Percentiles rank a stretch among this genome's conserved stretches.
Conservation (phyloP, 2,329 filamentous ascomycete genomes). For the Colletotrichum lindemuthianum region DNA sequence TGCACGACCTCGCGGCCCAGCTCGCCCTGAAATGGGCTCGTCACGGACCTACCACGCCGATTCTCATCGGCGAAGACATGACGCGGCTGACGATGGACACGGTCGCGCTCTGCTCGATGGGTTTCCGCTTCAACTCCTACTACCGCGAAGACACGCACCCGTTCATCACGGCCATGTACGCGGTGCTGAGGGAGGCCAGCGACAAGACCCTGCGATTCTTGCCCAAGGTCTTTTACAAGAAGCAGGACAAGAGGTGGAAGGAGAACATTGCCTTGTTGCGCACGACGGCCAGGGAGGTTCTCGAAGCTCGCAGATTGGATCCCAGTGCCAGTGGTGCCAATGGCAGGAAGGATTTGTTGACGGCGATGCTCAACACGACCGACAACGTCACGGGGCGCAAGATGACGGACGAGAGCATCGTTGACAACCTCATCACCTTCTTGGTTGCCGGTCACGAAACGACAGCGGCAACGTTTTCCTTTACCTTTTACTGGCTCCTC, state of each 20-base stretch:
- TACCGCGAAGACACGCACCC: slow-evolving; percentile 55
- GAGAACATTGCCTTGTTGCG: slow-evolving; percentile 63
- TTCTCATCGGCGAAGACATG: slow-evolving; percentile 67
- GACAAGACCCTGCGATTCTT: slow-evolving; percentile 57
- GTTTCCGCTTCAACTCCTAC: slow-evolving; percentile 70
- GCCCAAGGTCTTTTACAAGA: slow-evolving; percentile 56
- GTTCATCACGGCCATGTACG: slow-evolving; percentile 66
- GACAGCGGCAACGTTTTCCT: slow-evolving; percentile 73
- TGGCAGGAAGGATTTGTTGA: slow-evolving; percentile 68
- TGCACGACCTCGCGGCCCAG: slow-evolving; percentile 63
- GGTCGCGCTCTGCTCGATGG: slow-evolving; percentile 68
- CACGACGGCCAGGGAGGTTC: slow-evolving; percentile 64
- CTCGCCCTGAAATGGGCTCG: slow-evolving; percentile 66
- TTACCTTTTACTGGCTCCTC: slow-evolving; percentile 72
- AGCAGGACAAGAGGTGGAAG: slow-evolving; percentile 56
- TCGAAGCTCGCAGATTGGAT: slow-evolving; percentile 67
- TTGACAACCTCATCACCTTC: slow-evolving; percentile 76
- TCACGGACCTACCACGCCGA: slow-evolving; percentile 51
- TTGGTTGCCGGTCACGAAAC: slow-evolving; percentile 76
- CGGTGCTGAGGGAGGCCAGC: slow-evolving; percentile 65
- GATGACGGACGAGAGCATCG: slow-evolving; percentile 68
- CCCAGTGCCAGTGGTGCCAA: slow-evolving; percentile 56
- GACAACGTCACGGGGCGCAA: slow-evolving; percentile 72
- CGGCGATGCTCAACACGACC: slow-evolving; percentile 70
- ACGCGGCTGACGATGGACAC: slow-evolving; percentile 71